Evolutionary conservation across 139 green algal genomes (phyloP).

Genomic region (Chlamydomonas sphaeroides): DNA sequence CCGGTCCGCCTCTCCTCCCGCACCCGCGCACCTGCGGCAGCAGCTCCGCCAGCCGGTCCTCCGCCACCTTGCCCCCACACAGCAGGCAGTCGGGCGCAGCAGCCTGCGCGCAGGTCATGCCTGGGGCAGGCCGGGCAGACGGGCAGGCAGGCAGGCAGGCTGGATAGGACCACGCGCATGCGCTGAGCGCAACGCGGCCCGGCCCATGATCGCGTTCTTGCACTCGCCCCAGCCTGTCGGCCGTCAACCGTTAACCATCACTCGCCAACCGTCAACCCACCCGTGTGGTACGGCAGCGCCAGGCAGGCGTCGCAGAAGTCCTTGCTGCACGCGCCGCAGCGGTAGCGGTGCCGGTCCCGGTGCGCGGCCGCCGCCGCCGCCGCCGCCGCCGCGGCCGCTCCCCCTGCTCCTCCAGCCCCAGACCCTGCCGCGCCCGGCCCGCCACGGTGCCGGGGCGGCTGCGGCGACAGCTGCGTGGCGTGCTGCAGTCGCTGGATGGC

Average conservation of each 20-base stretch:
- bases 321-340: slow-evolving; percentile 24
- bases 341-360: slow-evolving; percentile 30
- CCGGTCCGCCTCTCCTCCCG: too few relatives aligned
- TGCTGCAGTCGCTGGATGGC: slow-evolving; percentile 28
- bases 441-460: not conserved
- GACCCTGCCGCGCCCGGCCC: not conserved
- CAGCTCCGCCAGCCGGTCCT: slow-evolving; percentile 7
- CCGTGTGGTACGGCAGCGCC: slow-evolving; percentile 43
- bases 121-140: not conserved
- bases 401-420: not conserved
- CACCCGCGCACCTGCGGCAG: too few relatives aligned
- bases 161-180: too few relatives aligned
- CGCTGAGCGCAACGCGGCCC: too few relatives aligned
- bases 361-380: not conserved
- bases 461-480: not conserved
- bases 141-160: too few relatives aligned
- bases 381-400: not conserved
- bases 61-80: slow-evolving; percentile 24
- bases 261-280: too few relatives aligned
- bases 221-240: too few relatives aligned
- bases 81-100: slow-evolving; percentile 30
- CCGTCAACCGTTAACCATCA: too few relatives aligned
- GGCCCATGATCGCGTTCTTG: too few relatives aligned
- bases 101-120: slow-evolving; percentile 28
- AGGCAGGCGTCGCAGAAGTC: slow-evolving; percentile 47